A percentile compares a stretch with the other conserved stretches of the same genome.
Conservation (phyloP, 2,329 filamentous ascomycete species). For the Fusarium burgessii region DNA sequence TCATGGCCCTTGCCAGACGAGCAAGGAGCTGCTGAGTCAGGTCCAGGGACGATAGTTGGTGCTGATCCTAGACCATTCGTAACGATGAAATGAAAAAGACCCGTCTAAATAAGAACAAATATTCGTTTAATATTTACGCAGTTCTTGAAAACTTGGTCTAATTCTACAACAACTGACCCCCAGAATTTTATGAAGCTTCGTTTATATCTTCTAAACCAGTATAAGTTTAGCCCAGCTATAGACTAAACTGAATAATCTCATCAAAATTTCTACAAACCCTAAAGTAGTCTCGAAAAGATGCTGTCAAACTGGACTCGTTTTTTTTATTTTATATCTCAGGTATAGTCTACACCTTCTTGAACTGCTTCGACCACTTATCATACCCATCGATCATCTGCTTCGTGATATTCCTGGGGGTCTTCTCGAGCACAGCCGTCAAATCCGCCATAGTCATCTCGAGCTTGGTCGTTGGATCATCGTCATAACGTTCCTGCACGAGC, state of each 20-base stretch:
- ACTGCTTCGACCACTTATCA: constrained; percentile 64
- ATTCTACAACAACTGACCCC: background rate
- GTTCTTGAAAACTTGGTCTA: background rate
- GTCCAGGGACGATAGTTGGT: constrained; percentile 19
- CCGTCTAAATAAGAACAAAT: constrained; percentile 19
- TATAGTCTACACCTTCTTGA: constrained; percentile 43
- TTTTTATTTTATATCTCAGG: background rate
- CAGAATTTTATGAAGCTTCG: background rate
- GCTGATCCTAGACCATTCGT: constrained; percentile 17
- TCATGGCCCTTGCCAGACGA: constrained; percentile 18
- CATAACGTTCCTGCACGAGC: constrained; percentile 55
- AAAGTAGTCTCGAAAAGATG: no score
- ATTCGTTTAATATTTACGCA: constrained; percentile 7
- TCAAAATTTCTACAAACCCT: background rate
- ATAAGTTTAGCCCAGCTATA: background rate
- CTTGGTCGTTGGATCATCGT: constrained; percentile 48
- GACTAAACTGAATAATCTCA: background rate
- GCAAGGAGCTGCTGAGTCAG: constrained; percentile 11
- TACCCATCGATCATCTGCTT: constrained; percentile 68
- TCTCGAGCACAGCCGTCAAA: constrained; percentile 57
- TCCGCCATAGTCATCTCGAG: constrained; percentile 58
- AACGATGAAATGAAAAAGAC: constrained; percentile 37
- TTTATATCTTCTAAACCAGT: background rate
- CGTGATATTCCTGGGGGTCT: constrained; percentile 70
- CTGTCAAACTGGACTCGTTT: no score